Evolutionary conservation across 352 stramenopile species (phyloP).

Genomic region (Pythium guiyangense): DNA sequence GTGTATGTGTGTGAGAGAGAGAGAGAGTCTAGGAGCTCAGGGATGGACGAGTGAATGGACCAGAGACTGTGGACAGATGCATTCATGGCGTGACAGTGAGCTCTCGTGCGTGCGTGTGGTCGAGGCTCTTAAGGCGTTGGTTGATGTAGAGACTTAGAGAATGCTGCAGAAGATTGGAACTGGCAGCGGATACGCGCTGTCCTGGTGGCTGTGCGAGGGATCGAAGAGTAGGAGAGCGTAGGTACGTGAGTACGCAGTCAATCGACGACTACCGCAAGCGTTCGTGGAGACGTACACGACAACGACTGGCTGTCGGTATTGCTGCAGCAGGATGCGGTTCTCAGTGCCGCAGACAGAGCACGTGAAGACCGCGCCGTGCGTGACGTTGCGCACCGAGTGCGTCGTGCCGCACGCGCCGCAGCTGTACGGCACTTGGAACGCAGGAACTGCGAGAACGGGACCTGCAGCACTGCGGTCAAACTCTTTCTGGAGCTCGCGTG

Average conservation of each 20-base stretch:
- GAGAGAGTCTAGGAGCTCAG: too few relatives aligned
- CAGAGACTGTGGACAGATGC: too few relatives aligned
- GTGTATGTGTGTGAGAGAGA: too few relatives aligned
- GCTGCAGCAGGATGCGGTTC: conserved; percentile 61
- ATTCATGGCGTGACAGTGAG: too few relatives aligned
- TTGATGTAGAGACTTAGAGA: conserved; percentile 1
- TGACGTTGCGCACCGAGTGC: conserved; percentile 57
- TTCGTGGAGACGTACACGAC: conserved; percentile 35
- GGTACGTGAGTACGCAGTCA: neutral
- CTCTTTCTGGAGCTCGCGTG: conserved; percentile 46
- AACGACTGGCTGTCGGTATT: conserved; percentile 27
- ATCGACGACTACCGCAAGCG: neutral
- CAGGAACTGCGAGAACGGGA: conserved; percentile 34
- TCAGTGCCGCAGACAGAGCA: conserved; percentile 48
- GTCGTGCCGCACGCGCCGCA: conserved; percentile 58
- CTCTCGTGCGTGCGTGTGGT: too few relatives aligned
- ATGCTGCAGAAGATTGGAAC: conserved; percentile 66
- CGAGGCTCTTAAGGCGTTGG: too few relatives aligned
- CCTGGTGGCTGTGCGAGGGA: conserved; percentile 9
- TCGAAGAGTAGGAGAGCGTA: neutral
- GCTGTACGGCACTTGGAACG: conserved; percentile 47
- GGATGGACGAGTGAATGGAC: too few relatives aligned
- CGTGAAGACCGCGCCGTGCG: conserved; percentile 46
- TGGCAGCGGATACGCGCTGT: conserved; percentile 37
- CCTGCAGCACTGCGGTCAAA: conserved; percentile 28